A percentile compares a stretch with the other conserved stretches of the same genome.
These are phyloP conservation scores for Mycena citricolor DNA, from an alignment of 1,284 basidiomycete species.

Conservation along the genomic window DNA sequence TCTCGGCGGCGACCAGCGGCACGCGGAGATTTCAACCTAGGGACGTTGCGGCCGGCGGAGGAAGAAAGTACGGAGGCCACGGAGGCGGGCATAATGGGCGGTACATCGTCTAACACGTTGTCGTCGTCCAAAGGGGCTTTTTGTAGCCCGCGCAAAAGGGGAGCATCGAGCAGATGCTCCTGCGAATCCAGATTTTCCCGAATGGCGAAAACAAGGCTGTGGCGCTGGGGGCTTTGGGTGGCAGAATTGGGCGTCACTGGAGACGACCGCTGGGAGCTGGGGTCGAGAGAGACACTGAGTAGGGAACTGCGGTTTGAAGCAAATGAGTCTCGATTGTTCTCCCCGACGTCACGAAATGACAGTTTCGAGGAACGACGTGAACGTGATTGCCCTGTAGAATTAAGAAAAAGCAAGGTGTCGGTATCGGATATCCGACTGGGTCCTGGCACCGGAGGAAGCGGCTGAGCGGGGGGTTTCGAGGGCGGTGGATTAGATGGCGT, in stretches of 20 bases:
- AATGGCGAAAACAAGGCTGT: conserved; percentile 18
- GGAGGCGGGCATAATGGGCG: conserved; percentile 15
- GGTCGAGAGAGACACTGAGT: conserved; percentile 15
- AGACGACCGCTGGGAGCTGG: conserved; percentile 10
- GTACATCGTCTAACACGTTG: not conserved
- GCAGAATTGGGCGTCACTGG: conserved; percentile 15
- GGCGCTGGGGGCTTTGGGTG: conserved; percentile 18
- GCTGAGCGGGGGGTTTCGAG: conserved; percentile 17
- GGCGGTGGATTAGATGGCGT: conserved; percentile 21
- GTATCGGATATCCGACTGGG: conserved; percentile 22
- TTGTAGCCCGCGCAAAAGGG: conserved; percentile 14
- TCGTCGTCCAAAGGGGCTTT: conserved; percentile 20
- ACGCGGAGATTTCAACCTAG: too few species aligned
- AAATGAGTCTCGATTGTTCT: conserved; percentile 18
- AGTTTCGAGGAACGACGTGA: conserved; percentile 19
- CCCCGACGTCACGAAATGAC: conserved; percentile 8
- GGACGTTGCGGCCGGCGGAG: too few species aligned
- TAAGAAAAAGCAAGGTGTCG: conserved; percentile 20
- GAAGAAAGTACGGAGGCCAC: too few species aligned
- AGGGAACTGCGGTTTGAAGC: conserved; percentile 18
- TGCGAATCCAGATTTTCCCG: conserved; percentile 8
- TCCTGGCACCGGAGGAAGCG: conserved; percentile 25
- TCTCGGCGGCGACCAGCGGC: not conserved
- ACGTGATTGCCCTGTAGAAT: conserved; percentile 4
- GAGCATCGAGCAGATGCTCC: conserved; percentile 16